Evolutionary conservation across 2,329 filamentous ascomycete species (phyloP).

Genomic region (Aureobasidium uvarum): DNA sequence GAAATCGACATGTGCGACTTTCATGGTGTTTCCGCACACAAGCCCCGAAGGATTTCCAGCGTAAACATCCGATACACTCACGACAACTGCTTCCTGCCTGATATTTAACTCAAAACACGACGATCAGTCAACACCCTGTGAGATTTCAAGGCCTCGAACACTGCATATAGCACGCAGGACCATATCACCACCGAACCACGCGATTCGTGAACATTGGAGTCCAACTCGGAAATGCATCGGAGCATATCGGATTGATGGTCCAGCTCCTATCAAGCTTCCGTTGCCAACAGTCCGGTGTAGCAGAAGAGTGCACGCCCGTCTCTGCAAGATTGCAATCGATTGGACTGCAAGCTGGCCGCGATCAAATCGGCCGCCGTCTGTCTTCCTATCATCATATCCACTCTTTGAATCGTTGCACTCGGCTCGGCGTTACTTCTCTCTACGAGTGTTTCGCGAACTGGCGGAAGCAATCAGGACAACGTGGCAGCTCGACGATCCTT

Average conservation of each 20-base stretch:
- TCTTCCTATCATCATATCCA: neutral
- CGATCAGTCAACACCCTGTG: neutral
- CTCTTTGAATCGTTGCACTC: neutral
- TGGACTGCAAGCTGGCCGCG: neutral
- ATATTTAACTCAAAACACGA: neutral
- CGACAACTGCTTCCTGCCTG: neutral
- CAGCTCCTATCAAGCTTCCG: slow-evolving; percentile 9
- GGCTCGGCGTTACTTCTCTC: neutral
- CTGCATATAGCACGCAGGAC: neutral
- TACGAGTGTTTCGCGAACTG: neutral
- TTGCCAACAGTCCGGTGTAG: slow-evolving; percentile 16
- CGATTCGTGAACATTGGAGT: neutral
- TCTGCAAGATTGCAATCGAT: slow-evolving; percentile 5
- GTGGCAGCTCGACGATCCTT: slow-evolving; percentile 1
- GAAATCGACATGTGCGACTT: neutral
- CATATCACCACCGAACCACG: neutral
- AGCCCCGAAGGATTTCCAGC: neutral
- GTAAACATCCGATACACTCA: neutral
- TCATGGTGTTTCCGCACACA: neutral
- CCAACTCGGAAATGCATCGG: slow-evolving; percentile 12
- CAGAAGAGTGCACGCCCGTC: slow-evolving; percentile 14
- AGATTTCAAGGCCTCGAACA: neutral
- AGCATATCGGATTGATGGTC: neutral
- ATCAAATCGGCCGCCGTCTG: neutral
- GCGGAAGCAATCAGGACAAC: slow-evolving; percentile 3